Evolutionary conservation across 2,329 filamentous ascomycete genomes (phyloP).

Genomic region (Colletotrichum salicis): DNA sequence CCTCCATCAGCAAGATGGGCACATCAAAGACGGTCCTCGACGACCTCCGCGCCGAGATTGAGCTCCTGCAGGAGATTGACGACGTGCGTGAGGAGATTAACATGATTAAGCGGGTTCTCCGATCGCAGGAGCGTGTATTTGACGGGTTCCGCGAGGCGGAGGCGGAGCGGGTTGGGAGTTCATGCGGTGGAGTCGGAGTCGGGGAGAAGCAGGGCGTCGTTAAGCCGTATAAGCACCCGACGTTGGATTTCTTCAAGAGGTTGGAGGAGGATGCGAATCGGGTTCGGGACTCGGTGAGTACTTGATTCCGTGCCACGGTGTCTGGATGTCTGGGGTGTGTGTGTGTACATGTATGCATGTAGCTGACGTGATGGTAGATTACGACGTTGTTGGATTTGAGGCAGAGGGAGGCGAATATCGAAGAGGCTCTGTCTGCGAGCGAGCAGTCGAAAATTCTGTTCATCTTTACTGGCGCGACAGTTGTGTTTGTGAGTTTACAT

Average conservation of each 20-base stretch:
- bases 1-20: slow-evolving; percentile 35
- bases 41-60: slow-evolving; percentile 40
- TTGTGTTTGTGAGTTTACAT: slow-evolving; percentile 29
- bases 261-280: slow-evolving; percentile 34
- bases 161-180: neutral
- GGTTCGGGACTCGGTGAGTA: slow-evolving; percentile 32
- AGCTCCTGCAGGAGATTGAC: slow-evolving; percentile 36
- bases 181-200: neutral
- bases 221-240: slow-evolving; percentile 32
- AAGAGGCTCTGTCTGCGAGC: slow-evolving; percentile 36
- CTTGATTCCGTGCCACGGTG: too few species aligned
- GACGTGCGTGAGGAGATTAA: slow-evolving; percentile 36
- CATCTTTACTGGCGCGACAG: slow-evolving; percentile 34
- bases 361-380: slow-evolving; percentile 22
- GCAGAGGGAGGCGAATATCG: slow-evolving; percentile 36
- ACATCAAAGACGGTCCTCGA: slow-evolving; percentile 35
- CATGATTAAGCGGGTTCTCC: slow-evolving; percentile 35
- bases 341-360: too few species aligned
- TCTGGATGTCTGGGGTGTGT: neutral
- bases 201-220: neutral
- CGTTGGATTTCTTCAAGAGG: slow-evolving; percentile 35
- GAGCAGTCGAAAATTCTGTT: slow-evolving; percentile 38
- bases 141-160: slow-evolving; percentile 28
- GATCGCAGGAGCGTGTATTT: slow-evolving; percentile 36
- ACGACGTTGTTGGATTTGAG: slow-evolving; percentile 35